phyloP scores from a whole-genome alignment of 768 basidiomycete genomes.

The Gloeostereum incarnatum region DNA sequence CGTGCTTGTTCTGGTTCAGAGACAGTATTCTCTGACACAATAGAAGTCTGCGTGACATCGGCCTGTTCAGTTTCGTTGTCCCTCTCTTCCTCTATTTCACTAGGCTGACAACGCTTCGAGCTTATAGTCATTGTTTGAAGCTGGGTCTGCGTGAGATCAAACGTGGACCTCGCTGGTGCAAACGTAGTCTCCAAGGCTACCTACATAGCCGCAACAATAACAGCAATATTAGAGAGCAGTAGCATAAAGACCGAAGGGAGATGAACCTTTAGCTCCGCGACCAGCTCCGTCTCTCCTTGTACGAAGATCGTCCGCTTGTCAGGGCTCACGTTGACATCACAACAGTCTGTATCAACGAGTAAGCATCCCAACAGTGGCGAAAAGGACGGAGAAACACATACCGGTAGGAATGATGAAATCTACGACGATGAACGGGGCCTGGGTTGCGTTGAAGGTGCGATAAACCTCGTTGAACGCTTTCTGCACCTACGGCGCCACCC shows the following conservation, averaged over 20 bases:
- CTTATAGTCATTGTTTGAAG: no score
- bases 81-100: no score
- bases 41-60: no score
- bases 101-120: no score
- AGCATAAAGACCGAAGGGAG: not conserved
- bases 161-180: constrained; percentile 66
- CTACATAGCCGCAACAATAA: constrained; percentile 25
- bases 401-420: constrained; percentile 78
- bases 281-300: constrained; percentile 76
- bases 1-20: no score
- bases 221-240: not conserved
- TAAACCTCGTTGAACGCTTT: constrained; percentile 93
- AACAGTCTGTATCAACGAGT: constrained; percentile 66
- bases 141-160: no score
- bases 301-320: constrained; percentile 95
- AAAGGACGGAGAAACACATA: constrained; percentile 21
- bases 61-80: no score
- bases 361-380: constrained; percentile 1
- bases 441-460: constrained; percentile 62
- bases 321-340: constrained; percentile 92
- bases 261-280: constrained; percentile 68
- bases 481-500: constrained; percentile 45
- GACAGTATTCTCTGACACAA: no score
- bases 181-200: constrained; percentile 58
- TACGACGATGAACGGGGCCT: constrained; percentile 76